Percentiles rank a stretch among this genome's conserved stretches.
These are phyloP conservation scores for Excoecaria agallocha DNA, from an alignment of 345 rosid genomes.

Conservation along the genomic window DNA sequence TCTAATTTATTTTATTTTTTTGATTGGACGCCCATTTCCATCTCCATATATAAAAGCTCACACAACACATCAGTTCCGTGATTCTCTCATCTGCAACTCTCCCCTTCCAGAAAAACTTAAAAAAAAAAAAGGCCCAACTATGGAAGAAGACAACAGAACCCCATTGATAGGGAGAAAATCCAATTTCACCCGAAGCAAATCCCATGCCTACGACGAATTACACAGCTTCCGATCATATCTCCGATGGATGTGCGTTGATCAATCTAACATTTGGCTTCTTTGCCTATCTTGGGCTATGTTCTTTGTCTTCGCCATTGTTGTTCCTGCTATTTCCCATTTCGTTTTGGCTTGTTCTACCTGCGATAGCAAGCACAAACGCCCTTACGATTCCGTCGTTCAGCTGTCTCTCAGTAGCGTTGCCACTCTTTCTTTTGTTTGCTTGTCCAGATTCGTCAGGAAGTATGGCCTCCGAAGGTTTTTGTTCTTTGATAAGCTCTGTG, in stretches of 20 bases:
- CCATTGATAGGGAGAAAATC: slow-evolving; percentile 31
- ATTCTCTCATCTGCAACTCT: not conserved
- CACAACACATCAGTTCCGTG: not conserved
- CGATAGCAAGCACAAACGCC: slow-evolving; percentile 64
- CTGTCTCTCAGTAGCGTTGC: slow-evolving; percentile 71
- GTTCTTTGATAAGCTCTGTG: slow-evolving; percentile 87
- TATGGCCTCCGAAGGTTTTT: slow-evolving; percentile 74
- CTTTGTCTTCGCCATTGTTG: slow-evolving; percentile 51
- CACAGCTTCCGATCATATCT: slow-evolving; percentile 69
- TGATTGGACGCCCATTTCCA: not conserved
- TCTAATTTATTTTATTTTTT: not conserved
- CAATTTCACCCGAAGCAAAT: slow-evolving; percentile 47
- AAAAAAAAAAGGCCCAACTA: slow-evolving; percentile 9
- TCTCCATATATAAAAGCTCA: not conserved
- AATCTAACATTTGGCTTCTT: slow-evolving; percentile 52
- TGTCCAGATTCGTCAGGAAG: slow-evolving; percentile 58
- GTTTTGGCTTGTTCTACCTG: slow-evolving; percentile 73
- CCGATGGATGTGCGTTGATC: slow-evolving; percentile 89
- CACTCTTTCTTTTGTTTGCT: slow-evolving; percentile 61
- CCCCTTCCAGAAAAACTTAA: not conserved
- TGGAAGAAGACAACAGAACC: slow-evolving; percentile 42
- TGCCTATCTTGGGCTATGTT: slow-evolving; percentile 78
- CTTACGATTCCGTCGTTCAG: slow-evolving; percentile 78
- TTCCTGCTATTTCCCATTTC: slow-evolving; percentile 73
- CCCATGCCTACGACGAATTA: slow-evolving; percentile 76